These are phyloP conservation scores for Calamus simplicifolius DNA, from an alignment of 176 grass and related monocot genomes.

Conservation along the genomic window DNA sequence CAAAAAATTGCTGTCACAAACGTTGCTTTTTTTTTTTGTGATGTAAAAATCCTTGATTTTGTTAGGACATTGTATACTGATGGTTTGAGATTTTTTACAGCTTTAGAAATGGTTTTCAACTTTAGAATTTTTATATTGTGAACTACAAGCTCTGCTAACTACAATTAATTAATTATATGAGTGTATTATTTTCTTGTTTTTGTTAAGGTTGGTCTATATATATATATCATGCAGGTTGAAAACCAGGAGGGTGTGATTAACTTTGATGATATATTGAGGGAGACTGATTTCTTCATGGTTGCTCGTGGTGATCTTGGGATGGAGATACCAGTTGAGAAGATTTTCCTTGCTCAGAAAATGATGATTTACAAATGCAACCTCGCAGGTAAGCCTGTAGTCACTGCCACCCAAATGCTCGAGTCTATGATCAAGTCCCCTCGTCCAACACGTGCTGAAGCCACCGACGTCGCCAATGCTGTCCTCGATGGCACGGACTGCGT, in stretches of 20 bases:
- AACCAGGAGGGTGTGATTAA: slow-evolving; percentile 94
- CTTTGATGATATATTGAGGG: slow-evolving; percentile 84
- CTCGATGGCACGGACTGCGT: slow-evolving; percentile 88
- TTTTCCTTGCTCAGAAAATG: slow-evolving; percentile 94
- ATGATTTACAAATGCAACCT: slow-evolving; percentile 98
- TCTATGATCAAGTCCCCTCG: slow-evolving; percentile 93
- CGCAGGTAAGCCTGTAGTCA: slow-evolving; percentile 82
- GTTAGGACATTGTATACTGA: too few species aligned
- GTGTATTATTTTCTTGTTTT: slow-evolving; percentile 7
- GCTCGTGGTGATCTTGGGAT: slow-evolving; percentile 88
- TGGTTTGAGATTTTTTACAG: too few species aligned
- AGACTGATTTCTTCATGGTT: slow-evolving; percentile 95
- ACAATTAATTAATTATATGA: background rate
- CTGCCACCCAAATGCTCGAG: slow-evolving; percentile 89
- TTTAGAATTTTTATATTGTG: too few species aligned
- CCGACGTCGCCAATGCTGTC: slow-evolving; percentile 88
- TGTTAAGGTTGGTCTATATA: slow-evolving; percentile 6
- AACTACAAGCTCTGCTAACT: background rate
- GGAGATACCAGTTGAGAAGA: slow-evolving; percentile 96
- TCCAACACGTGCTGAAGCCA: slow-evolving; percentile 88
- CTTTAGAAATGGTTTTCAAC: too few species aligned
- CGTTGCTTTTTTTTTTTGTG: too few species aligned
- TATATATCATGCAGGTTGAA: slow-evolving; percentile 82
- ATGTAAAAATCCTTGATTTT: too few species aligned
- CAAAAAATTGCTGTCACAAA: too few species aligned